Percentiles rank a stretch among this genome's conserved stretches.
These are phyloP conservation scores for Penicillium lividum DNA, from an alignment of 495 filamentous ascomycete genomes.

Conservation along the genomic window DNA sequence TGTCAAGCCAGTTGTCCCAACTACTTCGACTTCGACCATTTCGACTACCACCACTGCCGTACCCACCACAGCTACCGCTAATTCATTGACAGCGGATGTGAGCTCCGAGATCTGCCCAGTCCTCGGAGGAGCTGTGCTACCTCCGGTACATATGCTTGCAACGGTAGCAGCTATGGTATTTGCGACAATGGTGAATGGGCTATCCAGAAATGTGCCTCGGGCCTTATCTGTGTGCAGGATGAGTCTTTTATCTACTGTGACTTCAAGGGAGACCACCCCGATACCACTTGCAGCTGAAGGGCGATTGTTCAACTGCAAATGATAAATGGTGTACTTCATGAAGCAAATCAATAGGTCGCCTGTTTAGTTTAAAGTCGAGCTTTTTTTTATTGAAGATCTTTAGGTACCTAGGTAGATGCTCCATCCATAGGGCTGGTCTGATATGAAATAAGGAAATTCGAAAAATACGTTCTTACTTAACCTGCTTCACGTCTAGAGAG, in stretches of 20 bases:
- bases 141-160: neutral
- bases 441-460: too few relatives aligned
- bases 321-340: too few relatives aligned
- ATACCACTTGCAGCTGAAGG: neutral
- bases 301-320: too few relatives aligned
- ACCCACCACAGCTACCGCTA: neutral
- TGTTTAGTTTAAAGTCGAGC: too few relatives aligned
- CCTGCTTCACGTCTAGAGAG: too few relatives aligned
- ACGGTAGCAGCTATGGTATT: neutral
- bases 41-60: neutral
- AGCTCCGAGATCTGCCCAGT: neutral
- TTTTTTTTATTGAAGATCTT: too few relatives aligned
- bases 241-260: neutral
- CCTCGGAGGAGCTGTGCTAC: neutral
- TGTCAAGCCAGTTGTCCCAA: neutral
- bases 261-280: neutral
- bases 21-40: neutral
- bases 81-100: neutral
- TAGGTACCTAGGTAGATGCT: too few relatives aligned
- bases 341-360: too few relatives aligned
- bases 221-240: neutral
- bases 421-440: too few relatives aligned
- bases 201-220: neutral
- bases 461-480: too few relatives aligned
- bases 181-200: neutral